phyloP scores from a whole-genome alignment of 306 rosid species.

The Castanea mollissima region DNA sequence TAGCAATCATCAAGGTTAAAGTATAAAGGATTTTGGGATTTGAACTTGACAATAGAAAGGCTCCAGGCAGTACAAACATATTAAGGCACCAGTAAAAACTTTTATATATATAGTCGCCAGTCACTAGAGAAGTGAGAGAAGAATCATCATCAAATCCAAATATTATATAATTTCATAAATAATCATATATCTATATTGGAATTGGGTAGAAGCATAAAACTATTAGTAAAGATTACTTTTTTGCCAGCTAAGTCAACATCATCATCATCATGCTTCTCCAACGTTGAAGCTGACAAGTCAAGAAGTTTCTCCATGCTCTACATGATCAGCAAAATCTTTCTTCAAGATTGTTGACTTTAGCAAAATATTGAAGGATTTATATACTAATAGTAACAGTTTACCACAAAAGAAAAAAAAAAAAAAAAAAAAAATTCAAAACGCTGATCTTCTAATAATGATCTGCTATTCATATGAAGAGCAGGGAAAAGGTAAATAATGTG shows the following conservation, averaged over 20 bases:
- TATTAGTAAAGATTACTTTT: slow-evolving; percentile 21
- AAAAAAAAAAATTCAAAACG: slow-evolving; percentile 4
- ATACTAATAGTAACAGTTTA: neutral
- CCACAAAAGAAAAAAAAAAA: neutral
- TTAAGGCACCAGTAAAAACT: neutral
- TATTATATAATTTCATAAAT: neutral
- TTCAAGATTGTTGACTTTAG: neutral
- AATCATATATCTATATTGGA: neutral
- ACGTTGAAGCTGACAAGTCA: slow-evolving; percentile 29
- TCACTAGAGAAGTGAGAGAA: neutral
- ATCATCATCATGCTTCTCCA: slow-evolving; percentile 30
- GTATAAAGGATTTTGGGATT: neutral
- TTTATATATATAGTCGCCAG: neutral
- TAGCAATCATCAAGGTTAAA: neutral
- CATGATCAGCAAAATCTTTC: slow-evolving; percentile 6
- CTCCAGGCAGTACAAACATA: neutral
- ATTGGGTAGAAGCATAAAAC: neutral
- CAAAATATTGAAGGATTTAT: neutral
- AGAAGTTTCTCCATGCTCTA: slow-evolving; percentile 43
- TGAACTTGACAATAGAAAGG: neutral
- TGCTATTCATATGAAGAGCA: slow-evolving; percentile 10
- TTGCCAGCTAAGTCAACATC: slow-evolving; percentile 1
- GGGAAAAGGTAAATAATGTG: neutral
- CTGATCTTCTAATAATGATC: neutral
- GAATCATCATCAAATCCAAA: neutral